These are phyloP conservation scores for Pulveroboletus sp. DNA, from an alignment of 768 basidiomycete genomes.

Conservation along the genomic window DNA sequence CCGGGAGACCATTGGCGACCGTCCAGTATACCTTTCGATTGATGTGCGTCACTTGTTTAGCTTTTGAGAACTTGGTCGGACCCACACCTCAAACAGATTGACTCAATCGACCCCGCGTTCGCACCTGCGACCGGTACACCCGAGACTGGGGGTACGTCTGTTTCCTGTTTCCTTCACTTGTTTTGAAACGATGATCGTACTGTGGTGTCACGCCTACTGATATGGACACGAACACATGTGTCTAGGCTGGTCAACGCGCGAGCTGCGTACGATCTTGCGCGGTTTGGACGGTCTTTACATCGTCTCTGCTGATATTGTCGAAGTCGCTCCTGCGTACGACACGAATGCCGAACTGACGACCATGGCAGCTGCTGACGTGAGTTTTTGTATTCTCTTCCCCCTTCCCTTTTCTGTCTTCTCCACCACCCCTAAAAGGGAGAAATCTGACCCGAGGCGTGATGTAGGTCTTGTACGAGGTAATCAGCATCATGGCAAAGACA, in stretches of 20 bases:
- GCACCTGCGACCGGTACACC: conserved; percentile 84
- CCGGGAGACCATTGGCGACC: conserved; percentile 66
- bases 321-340: conserved; percentile 81
- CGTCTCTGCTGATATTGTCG: conserved; percentile 80
- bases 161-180: background rate
- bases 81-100: conserved; percentile 43
- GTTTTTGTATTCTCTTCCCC: conserved; percentile 11
- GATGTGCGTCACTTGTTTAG: conserved; percentile 42
- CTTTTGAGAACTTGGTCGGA: background rate
- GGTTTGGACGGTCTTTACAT: conserved; percentile 72
- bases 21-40: conserved; percentile 75
- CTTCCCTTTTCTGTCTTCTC: too few relatives aligned
- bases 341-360: conserved; percentile 59
- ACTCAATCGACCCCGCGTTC: conserved; percentile 76
- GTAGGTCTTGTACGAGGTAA: conserved; percentile 68
- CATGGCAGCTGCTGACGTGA: conserved; percentile 58
- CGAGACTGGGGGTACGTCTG: conserved; percentile 58
- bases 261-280: conserved; percentile 69
- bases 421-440: too few relatives aligned
- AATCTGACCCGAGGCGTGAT: conserved; percentile 10
- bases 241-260: conserved; percentile 68
- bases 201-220: background rate
- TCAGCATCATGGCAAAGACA: conserved; percentile 78
- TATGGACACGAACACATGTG: background rate
- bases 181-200: too few relatives aligned